Evolutionary conservation across 495 filamentous ascomycete species (phyloP), one percentile per base, ranked within the genome.

Genomic region (Aspergillus egyptiacus): DNA sequence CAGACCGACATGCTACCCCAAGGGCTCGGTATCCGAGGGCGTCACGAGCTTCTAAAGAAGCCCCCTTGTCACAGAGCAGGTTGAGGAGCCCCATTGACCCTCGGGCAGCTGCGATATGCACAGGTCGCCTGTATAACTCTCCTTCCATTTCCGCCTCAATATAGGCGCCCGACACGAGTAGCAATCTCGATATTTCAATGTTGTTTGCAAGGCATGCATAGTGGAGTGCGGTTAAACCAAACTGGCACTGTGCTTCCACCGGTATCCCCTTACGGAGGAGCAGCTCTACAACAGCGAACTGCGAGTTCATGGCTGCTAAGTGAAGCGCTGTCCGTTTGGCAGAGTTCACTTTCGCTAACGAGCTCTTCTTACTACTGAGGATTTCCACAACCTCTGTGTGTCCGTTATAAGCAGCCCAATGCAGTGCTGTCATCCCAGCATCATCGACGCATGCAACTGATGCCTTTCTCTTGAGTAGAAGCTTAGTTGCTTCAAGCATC

Each of bases 341-440:
- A 23, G 46, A 41, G 42, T 69, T 71, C 27, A 42, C 46, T 20
- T 46, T 55, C 15, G 57, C 54, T 2, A 73, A 50, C 5, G 53
- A 43, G 20, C 49, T 55, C 51, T 60, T 65, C 34, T 59, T 65
- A 22, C 60, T 54, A 31, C 63, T 55, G 11, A 73, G 60, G 2
- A 69, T 36, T 10, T 67, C 53, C 2, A 72, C 67, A 11, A 70
- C 55, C 22, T 73, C 62, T 15, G 63, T 57, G 44, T 75, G 72
- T 0, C 71, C 69, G 40, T 72, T 73, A 40, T 58, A 65, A 0
- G 65, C 58, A 33, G 70, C 73, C 70, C 68, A 72, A 33, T 75
- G 72, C 11, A 77, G 46, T 0, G 71, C 68, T 5, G 70, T 72
- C 69, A 70, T 74, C 1, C 62, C 64, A 14, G 55, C 61, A 37